phyloP scores from a whole-genome alignment of 1,284 basidiomycete species.

The Leccinum pseudoinsigne region DNA sequence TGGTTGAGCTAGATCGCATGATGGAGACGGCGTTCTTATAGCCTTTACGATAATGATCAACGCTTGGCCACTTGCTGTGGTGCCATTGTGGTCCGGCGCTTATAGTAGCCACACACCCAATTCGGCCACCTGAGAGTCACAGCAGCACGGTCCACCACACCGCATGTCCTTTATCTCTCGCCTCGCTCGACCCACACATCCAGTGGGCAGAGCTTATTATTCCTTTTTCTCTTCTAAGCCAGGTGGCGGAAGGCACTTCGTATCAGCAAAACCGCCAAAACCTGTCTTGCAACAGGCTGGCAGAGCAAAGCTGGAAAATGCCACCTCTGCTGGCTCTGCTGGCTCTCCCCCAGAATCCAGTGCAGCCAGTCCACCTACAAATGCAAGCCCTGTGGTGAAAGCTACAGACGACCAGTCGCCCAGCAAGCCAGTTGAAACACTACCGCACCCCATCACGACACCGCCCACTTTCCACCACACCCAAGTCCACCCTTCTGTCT shows the following conservation, averaged over 20 bases:
- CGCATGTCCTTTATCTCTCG: slow-evolving; percentile 47
- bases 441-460: slow-evolving; percentile 6
- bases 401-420: slow-evolving; percentile 25
- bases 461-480: slow-evolving; percentile 10
- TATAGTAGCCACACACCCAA: not conserved
- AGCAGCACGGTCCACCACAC: not conserved
- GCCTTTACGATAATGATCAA: not conserved
- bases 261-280: slow-evolving; percentile 66
- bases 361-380: slow-evolving; percentile 18
- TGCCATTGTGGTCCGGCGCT: not conserved
- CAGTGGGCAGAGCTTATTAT: slow-evolving; percentile 58
- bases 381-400: slow-evolving; percentile 19
- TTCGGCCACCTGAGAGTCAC: not conserved
- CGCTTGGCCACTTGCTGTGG: not conserved
- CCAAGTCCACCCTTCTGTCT: slow-evolving; percentile 53
- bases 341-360: slow-evolving; percentile 21
- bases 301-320: slow-evolving; percentile 34
- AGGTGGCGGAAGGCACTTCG: slow-evolving; percentile 73
- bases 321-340: slow-evolving; percentile 13
- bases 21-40: slow-evolving; percentile 9
- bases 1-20: not conserved
- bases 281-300: slow-evolving; percentile 39
- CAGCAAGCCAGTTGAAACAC: slow-evolving; percentile 26
- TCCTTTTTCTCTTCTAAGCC: slow-evolving; percentile 77
- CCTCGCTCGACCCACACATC: slow-evolving; percentile 41